A percentile compares a stretch with the other conserved stretches of the same genome.
These are phyloP conservation scores for Phytophthora citricola DNA, from an alignment of 352 stramenopile genomes.

Conservation along the genomic window DNA sequence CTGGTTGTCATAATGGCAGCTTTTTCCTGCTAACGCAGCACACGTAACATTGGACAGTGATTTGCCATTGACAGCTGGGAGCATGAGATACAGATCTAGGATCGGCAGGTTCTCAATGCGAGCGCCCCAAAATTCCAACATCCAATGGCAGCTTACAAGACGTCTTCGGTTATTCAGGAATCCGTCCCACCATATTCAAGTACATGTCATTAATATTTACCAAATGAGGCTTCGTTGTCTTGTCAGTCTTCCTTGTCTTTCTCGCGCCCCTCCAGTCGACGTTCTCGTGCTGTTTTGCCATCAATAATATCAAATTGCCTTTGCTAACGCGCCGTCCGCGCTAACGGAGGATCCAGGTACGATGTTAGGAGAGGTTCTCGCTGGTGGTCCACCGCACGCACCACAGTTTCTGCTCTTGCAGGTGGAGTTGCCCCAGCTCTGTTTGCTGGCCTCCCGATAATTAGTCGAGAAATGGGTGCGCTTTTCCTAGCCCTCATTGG, in stretches of 20 bases:
- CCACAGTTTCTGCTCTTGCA: not conserved
- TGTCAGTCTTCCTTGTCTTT: conserved; percentile 8
- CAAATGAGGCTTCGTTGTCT: not conserved
- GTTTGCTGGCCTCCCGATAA: not conserved
- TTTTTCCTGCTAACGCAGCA: too few relatives aligned
- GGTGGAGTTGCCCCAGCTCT: not conserved
- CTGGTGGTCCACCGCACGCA: not conserved
- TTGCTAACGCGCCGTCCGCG: conserved; percentile 8
- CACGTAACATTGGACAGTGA: too few relatives aligned
- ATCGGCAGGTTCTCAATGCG: too few relatives aligned
- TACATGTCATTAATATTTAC: not conserved
- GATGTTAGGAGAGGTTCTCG: conserved; percentile 1
- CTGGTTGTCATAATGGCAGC: too few relatives aligned
- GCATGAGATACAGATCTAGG: too few relatives aligned
- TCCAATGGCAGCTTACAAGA: too few relatives aligned
- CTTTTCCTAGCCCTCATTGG: not conserved
- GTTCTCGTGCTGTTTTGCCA: conserved; percentile 23
- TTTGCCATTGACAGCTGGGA: too few relatives aligned
- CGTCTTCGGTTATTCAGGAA: too few relatives aligned
- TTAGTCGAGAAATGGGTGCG: not conserved
- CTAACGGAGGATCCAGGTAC: not conserved
- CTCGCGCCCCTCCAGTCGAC: conserved; percentile 18
- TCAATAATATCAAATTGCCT: conserved; percentile 30
- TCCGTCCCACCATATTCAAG: too few relatives aligned
- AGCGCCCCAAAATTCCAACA: too few relatives aligned